phyloP scores from a whole-genome alignment of 495 filamentous ascomycete species.

The Glutinoglossum americanum region DNA sequence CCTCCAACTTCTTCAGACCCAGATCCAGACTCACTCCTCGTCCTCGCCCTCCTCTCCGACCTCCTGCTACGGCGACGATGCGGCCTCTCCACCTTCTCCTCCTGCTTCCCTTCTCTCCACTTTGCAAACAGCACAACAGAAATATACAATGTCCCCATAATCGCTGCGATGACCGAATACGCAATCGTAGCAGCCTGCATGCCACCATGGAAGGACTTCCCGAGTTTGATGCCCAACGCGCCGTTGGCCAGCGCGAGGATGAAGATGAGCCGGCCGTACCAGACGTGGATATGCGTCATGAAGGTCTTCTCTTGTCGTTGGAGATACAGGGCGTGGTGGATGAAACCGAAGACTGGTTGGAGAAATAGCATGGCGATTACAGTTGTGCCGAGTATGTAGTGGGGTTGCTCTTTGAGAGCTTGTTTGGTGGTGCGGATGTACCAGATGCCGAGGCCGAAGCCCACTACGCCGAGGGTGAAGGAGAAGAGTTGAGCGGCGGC shows the following conservation, averaged over 20 bases:
- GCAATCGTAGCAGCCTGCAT: not conserved
- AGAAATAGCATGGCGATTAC: conserved; percentile 33
- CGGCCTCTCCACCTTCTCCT: no score
- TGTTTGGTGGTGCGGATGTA: conserved; percentile 18
- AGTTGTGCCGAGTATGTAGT: conserved; percentile 35
- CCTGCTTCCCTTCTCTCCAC: not conserved
- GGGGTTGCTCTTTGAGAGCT: conserved; percentile 8
- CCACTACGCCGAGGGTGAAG: conserved; percentile 32
- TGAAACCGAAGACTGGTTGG: conserved; percentile 39
- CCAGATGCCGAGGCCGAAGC: conserved; percentile 38
- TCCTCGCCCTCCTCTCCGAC: no score
- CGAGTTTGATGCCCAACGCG: not conserved
- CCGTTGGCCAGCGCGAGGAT: conserved; percentile 28
- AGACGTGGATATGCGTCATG: conserved; percentile 42
- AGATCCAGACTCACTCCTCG: not conserved
- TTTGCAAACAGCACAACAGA: not conserved
- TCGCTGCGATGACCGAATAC: not conserved
- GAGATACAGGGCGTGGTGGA: conserved; percentile 39
- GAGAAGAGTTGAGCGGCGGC: conserved; percentile 33
- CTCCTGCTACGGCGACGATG: no score
- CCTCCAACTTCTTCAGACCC: no score
- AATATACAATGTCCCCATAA: not conserved
- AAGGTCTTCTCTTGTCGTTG: conserved; percentile 25
- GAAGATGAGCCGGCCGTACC: conserved; percentile 43
- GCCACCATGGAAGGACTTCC: not conserved